Evolutionary conservation across 1,284 basidiomycete species (phyloP).

Genomic region (Ganoderma meredithae): DNA sequence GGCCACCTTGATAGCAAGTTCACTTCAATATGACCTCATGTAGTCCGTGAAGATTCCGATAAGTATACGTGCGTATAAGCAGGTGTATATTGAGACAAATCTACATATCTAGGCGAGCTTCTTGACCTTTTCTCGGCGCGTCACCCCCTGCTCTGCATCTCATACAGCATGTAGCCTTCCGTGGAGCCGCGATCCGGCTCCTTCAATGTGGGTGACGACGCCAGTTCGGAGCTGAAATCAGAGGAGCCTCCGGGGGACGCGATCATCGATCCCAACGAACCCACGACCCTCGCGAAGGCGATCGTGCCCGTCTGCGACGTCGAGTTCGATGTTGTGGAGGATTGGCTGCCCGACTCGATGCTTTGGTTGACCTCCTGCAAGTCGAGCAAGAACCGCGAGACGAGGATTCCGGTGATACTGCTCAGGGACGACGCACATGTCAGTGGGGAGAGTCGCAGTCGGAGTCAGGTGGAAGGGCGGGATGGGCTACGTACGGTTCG

Average conservation of each 20-base stretch:
- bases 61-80: too few relatives aligned
- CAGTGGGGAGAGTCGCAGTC: not conserved
- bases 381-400: slow-evolving; percentile 1
- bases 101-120: too few relatives aligned
- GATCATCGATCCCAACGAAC: not conserved
- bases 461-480: too few relatives aligned
- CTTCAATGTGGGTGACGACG: not conserved
- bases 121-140: too few relatives aligned
- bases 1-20: too few relatives aligned
- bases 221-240: not conserved
- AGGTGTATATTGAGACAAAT: too few relatives aligned
- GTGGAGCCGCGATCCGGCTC: not conserved
- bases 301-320: not conserved
- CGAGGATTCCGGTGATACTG: not conserved
- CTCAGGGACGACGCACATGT: not conserved
- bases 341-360: not conserved
- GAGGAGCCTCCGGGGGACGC: not conserved
- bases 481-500: not conserved
- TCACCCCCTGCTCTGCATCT: not conserved
- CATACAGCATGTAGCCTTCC: not conserved
- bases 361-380: not conserved
- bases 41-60: too few relatives aligned
- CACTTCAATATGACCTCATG: too few relatives aligned
- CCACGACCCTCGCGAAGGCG: not conserved
- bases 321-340: not conserved